Percentiles rank a stretch among this genome's conserved stretches.
phyloP scores from a whole-genome alignment of 139 green algal genomes.

The Chlorella sp. region DNA sequence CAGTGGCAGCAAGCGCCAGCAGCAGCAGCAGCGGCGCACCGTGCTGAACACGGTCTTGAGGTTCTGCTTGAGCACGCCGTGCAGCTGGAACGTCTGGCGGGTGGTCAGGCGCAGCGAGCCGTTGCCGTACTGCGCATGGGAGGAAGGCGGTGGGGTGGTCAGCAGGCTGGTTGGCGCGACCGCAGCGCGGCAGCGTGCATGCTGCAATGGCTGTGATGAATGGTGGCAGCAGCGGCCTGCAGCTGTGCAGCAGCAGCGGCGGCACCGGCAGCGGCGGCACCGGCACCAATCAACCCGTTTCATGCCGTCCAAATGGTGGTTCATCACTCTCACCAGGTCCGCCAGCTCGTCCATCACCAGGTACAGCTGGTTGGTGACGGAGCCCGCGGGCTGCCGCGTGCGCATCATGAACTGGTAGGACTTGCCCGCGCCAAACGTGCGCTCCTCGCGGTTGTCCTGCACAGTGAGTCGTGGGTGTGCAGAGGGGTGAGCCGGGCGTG shows the following conservation, averaged over 20 bases:
- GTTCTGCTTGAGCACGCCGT: conserved; percentile 98
- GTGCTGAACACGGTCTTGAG: conserved; percentile 96
- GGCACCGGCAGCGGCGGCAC: no score
- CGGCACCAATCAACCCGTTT: no score
- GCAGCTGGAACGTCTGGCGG: conserved; percentile 98
- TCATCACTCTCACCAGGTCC: conserved; percentile 76
- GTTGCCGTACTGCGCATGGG: conserved; percentile 89
- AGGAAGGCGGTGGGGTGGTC: no score
- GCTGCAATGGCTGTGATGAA: no score
- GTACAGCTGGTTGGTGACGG: conserved; percentile 97
- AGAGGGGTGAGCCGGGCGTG: no score
- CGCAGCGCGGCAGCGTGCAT: no score
- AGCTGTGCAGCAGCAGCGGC: no score
- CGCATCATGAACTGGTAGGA: conserved; percentile 99
- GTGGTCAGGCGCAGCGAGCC: conserved; percentile 98
- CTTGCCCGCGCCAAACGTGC: conserved; percentile 93
- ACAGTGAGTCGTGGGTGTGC: no score
- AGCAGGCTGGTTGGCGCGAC: no score
- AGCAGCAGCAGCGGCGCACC: neutral
- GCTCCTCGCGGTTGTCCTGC: conserved; percentile 96
- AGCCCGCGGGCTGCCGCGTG: conserved; percentile 91
- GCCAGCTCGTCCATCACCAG: conserved; percentile 98
- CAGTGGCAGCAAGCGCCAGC: no score
- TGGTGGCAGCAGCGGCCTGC: no score
- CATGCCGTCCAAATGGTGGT: no score